Base-by-base conservation (phyloP, 2,329 filamentous ascomycete genomes). In the Lizonia empirigonia region DNA sequence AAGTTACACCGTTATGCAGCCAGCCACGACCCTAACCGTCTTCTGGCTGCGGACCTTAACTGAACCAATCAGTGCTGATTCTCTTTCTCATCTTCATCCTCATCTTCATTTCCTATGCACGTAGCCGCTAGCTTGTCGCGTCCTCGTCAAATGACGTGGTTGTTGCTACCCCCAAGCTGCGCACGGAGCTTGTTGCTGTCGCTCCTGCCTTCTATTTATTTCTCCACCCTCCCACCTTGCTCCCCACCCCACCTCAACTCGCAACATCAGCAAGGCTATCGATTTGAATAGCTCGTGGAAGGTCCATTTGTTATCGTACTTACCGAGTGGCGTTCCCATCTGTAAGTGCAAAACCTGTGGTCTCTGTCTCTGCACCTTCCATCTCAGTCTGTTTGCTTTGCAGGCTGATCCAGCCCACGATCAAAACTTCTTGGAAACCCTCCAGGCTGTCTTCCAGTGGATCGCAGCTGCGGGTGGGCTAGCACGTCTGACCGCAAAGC, bases 191-290 rank as follows among this genome's bases (percentile, higher is more conserved):
- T 35, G 54, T 52, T 37, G 46, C 49, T 30, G 34, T 51, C 5
- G 52, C 44, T 39, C 54, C 51, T 52, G 37, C 51, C 56, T 62
- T 53, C 50, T 47, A 44, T 48, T 50, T 41, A 35, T 10, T 39
- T 44, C 33, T 39, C 33, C 44, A 33, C 32, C 32, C 9, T 26
- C 9, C 30, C 37, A 16, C 19, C 36, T 13, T 30, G 33, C 38
- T 45, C 32, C 22, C n/a, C 42, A 19, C 18, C n/a, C 22, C 32
- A 42, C n/a, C 20, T 37, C 42, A 19, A 20, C n/a, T n/a, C 9
- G 7, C 24, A 33, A 33, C 20, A 41, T 13, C 16, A 6, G 20
- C 15, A 26, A 29, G 5, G 10, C 27, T 9, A n/a, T 20, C 19
- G 38, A 32, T 16, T 38, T n/a, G 9, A n/a, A 13, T 7, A 12